Conservation (phyloP, 2,329 filamentous ascomycete genomes). For the Calonectria henricotiae region DNA sequence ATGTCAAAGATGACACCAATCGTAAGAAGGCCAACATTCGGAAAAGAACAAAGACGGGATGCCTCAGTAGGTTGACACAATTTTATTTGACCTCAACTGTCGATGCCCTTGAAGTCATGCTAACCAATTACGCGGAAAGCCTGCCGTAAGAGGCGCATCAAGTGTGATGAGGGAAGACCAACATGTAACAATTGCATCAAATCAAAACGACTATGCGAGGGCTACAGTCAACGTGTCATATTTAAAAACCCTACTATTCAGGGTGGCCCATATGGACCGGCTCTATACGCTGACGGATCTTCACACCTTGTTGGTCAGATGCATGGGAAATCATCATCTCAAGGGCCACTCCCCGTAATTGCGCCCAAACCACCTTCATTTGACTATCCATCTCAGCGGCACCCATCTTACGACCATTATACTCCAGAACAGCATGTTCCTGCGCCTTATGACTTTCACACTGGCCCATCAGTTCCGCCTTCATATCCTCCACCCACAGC, state of each 20-base stretch:
- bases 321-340: constrained; percentile 60
- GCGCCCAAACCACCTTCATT: constrained; percentile 68
- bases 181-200: constrained; percentile 90
- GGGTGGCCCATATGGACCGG: constrained; percentile 61
- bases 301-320: constrained; percentile 50
- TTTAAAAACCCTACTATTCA: constrained; percentile 80
- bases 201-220: constrained; percentile 87
- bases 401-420: constrained; percentile 42
- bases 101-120: constrained; percentile 33
- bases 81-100: not conserved
- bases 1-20: constrained; percentile 61
- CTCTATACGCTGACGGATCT: constrained; percentile 63
- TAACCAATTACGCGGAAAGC: constrained; percentile 67
- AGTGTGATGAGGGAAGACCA: constrained; percentile 92
- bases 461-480: constrained; percentile 35
- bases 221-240: constrained; percentile 85
- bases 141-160: constrained; percentile 95
- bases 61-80: constrained; percentile 77
- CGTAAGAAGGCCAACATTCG: constrained; percentile 68
- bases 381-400: constrained; percentile 49
- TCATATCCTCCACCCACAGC: constrained; percentile 38
- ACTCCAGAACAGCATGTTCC: constrained; percentile 39
- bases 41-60: constrained; percentile 92
- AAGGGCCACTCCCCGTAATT: constrained; percentile 62
- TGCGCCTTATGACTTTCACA: constrained; percentile 46